Conservation (phyloP, 2,329 filamentous ascomycete species). For the Aspergillus tamarii region DNA sequence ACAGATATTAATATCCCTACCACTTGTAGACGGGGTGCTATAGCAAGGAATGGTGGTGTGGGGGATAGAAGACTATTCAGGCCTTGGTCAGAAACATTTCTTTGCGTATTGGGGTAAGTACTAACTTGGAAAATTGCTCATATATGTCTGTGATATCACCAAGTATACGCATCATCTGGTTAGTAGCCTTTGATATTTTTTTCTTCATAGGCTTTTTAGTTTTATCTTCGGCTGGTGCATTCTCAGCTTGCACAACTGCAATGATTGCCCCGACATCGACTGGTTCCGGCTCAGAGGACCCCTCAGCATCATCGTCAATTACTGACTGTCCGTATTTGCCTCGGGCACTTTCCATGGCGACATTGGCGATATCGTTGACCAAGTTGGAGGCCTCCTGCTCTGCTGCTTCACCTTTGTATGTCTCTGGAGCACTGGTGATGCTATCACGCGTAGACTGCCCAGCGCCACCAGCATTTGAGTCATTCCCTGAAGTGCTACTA, state of each 20-base stretch:
- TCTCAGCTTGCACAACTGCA: conserved; percentile 55
- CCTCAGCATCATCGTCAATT: conserved; percentile 51
- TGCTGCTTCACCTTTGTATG: conserved; percentile 79
- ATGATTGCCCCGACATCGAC: conserved; percentile 57
- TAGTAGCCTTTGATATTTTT: conserved; percentile 75
- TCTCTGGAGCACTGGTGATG: conserved; percentile 77
- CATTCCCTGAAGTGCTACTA: conserved; percentile 64
- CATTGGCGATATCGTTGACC: conserved; percentile 71
- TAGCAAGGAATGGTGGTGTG: conserved; percentile 63
- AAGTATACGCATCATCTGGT: conserved; percentile 71
- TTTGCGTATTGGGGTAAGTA: not conserved
- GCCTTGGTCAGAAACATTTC: not conserved
- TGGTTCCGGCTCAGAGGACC: conserved; percentile 49
- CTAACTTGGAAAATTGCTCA: conserved; percentile 65
- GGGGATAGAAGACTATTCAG: conserved; percentile 59
- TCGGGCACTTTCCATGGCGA: conserved; percentile 74
- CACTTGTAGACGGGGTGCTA: conserved; percentile 58
- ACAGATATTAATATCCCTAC: conserved; percentile 58
- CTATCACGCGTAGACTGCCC: conserved; percentile 67
- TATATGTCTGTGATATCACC: conserved; percentile 66
- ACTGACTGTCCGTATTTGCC: conserved; percentile 74
- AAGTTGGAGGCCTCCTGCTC: conserved; percentile 83
- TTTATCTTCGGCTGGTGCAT: conserved; percentile 57
- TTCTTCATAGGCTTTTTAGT: conserved; percentile 80
- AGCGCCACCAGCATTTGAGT: conserved; percentile 62